Conservation (phyloP, 1,284 basidiomycete species). For the Microbotryomycetes sp. region DNA sequence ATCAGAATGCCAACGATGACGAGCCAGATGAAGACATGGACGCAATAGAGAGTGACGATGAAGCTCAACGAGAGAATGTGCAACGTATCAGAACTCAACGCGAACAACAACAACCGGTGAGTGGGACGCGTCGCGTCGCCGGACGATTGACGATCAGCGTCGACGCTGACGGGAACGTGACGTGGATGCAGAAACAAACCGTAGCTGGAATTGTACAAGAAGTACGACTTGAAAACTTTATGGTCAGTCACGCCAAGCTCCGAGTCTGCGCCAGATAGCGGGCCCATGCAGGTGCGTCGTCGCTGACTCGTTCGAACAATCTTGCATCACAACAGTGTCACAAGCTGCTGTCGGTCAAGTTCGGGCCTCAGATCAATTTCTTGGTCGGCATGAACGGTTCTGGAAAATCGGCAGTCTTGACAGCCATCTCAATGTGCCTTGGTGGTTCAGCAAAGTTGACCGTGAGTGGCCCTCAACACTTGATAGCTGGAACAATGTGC, state of each 20-base stretch:
- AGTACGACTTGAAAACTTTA: constrained; percentile 73
- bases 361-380: constrained; percentile 94
- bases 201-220: constrained; percentile 80
- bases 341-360: constrained; percentile 58
- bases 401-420: constrained; percentile 92
- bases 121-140: background rate
- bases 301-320: background rate
- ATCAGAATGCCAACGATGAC: background rate
- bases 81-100: constrained; percentile 1
- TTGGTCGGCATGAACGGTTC: constrained; percentile 76
- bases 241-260: constrained; percentile 46
- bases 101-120: background rate
- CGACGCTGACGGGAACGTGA: constrained; percentile 1
- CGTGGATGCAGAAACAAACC: constrained; percentile 44
- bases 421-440: constrained; percentile 85
- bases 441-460: constrained; percentile 87
- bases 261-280: background rate
- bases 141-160: no score
- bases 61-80: constrained; percentile 1
- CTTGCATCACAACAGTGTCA: constrained; percentile 55
- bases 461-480: constrained; percentile 50
- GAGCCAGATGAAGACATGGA: constrained; percentile 14
- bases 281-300: no score
- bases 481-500: no score
- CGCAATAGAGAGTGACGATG: constrained; percentile 5